Evolutionary conservation across 208 protist genomes (phyloP).

Genomic region (Acanthamoeba quina): DNA sequence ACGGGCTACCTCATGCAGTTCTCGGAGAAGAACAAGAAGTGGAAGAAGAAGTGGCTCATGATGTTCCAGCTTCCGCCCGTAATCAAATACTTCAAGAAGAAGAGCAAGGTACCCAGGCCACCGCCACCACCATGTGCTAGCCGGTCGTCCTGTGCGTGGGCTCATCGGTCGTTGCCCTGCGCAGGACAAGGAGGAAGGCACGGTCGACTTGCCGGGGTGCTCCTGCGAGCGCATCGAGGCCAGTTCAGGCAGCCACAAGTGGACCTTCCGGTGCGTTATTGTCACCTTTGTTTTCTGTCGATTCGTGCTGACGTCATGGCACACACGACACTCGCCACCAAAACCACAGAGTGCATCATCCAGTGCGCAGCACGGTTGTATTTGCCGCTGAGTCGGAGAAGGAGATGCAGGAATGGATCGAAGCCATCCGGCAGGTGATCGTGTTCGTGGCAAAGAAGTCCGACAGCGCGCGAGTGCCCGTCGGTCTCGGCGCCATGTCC

Average conservation of each 20-base stretch:
- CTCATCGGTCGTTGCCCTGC: not conserved
- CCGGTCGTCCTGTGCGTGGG: not conserved
- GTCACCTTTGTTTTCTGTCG: not conserved
- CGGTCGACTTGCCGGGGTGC: slow-evolving; percentile 27
- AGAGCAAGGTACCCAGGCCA: not conserved
- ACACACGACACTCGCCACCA: too few species aligned
- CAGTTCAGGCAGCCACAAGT: slow-evolving; percentile 35
- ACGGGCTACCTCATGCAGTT: slow-evolving; percentile 24
- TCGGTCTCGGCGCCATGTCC: not conserved
- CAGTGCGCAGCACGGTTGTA: slow-evolving; percentile 9
- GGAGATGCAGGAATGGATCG: slow-evolving; percentile 52
- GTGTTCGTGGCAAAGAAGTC: not conserved
- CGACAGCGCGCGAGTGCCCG: not conserved
- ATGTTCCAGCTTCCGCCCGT: slow-evolving; percentile 34
- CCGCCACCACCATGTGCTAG: not conserved
- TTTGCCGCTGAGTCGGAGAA: slow-evolving; percentile 13
- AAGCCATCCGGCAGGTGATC: slow-evolving; percentile 16
- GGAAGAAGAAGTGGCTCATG: slow-evolving; percentile 36
- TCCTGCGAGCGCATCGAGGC: slow-evolving; percentile 26
- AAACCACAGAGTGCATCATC: not conserved
- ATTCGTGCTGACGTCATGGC: not conserved
- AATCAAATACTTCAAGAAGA: slow-evolving; percentile 48
- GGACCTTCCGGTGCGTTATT: slow-evolving; percentile 31
- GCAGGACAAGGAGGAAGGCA: slow-evolving; percentile 32
- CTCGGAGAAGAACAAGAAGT: slow-evolving; percentile 50